Evolutionary conservation across 495 filamentous ascomycete genomes (phyloP).

Genomic region (Penicillium tannophilum): DNA sequence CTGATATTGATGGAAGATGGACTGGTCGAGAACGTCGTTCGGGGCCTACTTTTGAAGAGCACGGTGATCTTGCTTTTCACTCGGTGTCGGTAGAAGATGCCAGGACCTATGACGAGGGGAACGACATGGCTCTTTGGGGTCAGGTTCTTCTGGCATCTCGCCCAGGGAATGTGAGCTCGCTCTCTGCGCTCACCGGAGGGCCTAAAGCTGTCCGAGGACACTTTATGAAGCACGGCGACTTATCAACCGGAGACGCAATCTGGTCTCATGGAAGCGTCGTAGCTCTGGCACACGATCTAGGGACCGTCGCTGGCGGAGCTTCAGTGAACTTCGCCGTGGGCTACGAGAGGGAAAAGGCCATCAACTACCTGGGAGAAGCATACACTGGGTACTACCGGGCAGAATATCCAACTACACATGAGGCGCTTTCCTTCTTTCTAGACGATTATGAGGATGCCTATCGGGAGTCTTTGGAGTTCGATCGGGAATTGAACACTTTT

Average conservation of each 20-base stretch:
- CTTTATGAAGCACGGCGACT: constrained; percentile 28
- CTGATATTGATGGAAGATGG: constrained; percentile 55
- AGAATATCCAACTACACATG: constrained; percentile 27
- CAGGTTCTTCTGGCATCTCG: constrained; percentile 35
- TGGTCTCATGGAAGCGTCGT: constrained; percentile 35
- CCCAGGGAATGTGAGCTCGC: constrained; percentile 27
- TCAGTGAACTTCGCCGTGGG: constrained; percentile 51
- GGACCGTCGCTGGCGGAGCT: constrained; percentile 28
- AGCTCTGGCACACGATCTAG: constrained; percentile 49
- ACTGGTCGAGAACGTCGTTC: constrained; percentile 39
- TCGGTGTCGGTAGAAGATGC: constrained; percentile 40
- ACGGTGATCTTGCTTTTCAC: constrained; percentile 29
- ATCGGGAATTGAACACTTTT: constrained; percentile 33
- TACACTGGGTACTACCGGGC: constrained; percentile 50
- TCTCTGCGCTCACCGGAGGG: constrained; percentile 32
- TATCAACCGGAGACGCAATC: constrained; percentile 19
- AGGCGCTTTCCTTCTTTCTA: constrained; percentile 44
- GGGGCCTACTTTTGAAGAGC: constrained; percentile 28
- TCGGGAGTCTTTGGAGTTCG: constrained; percentile 36
- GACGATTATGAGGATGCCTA: constrained; percentile 46
- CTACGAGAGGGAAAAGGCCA: constrained; percentile 44
- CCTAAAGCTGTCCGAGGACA: constrained; percentile 21
- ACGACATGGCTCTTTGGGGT: constrained; percentile 51
- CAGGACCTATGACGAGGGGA: constrained; percentile 40
- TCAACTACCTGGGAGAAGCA: constrained; percentile 50